Conservation (phyloP, 176 grass and related monocot species). For the Saccharum spontaneum region DNA sequence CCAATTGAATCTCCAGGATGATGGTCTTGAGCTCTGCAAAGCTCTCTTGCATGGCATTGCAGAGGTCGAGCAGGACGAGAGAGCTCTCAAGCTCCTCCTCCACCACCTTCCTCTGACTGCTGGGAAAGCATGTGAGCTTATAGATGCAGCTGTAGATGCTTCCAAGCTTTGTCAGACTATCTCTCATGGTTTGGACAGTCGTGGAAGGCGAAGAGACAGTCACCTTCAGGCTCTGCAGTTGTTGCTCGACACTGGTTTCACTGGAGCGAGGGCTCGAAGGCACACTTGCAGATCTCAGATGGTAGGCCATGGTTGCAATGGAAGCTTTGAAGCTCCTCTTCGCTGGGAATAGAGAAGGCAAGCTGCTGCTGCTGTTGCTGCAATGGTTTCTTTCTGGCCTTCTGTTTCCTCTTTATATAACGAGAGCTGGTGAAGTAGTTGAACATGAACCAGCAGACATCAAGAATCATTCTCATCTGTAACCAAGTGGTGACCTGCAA, state of each 20-base stretch:
- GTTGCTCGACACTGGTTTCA: not conserved
- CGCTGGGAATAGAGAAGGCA: not conserved
- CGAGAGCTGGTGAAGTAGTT: not conserved
- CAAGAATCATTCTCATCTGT: constrained; percentile 10
- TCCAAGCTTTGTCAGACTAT: constrained; percentile 6
- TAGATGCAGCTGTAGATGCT: constrained; percentile 31
- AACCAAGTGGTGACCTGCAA: not conserved
- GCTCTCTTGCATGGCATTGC: constrained; percentile 26
- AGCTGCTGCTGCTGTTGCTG: not conserved
- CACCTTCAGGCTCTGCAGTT: constrained; percentile 3
- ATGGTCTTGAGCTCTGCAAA: constrained; percentile 31
- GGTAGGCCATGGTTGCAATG: not conserved
- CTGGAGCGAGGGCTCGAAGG: constrained; percentile 5
- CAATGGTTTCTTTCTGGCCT: not conserved
- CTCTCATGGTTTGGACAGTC: not conserved
- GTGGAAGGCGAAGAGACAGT: not conserved
- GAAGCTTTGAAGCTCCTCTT: not conserved
- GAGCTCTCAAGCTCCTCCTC: constrained; percentile 50
- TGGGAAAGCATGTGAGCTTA: constrained; percentile 34
- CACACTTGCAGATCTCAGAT: not conserved
- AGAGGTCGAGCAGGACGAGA: constrained; percentile 49
- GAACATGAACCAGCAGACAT: not conserved
- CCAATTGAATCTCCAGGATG: constrained; percentile 25
- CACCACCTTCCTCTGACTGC: constrained; percentile 43
- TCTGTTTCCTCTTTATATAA: constrained; percentile 10